Percentiles rank a stretch among this genome's conserved stretches.
Conservation (phyloP, 345 rosid species). For the Populus ilicifolia region DNA sequence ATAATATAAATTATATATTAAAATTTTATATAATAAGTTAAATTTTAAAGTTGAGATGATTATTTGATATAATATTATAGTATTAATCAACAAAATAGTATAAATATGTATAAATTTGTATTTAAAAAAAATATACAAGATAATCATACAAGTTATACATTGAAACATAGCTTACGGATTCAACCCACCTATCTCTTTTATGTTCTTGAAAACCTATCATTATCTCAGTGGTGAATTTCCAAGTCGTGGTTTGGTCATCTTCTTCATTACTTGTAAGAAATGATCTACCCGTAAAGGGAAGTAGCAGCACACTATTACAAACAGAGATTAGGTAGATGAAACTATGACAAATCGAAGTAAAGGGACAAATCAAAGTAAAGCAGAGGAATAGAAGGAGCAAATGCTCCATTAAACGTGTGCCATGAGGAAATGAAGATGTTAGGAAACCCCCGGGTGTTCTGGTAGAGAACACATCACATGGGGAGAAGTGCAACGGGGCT, state of each 20-base stretch:
- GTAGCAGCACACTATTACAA: not conserved
- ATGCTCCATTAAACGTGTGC: not conserved
- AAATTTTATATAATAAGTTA: too few relatives aligned
- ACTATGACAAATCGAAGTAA: not conserved
- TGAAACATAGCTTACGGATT: too few relatives aligned
- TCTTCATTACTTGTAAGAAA: not conserved
- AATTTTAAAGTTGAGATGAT: too few relatives aligned
- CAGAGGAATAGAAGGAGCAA: not conserved
- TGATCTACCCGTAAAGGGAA: not conserved
- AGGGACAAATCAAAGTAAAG: not conserved
- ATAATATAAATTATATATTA: too few relatives aligned
- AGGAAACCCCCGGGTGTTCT: not conserved
- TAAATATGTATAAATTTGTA: fast-evolving
- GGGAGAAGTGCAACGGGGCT: not conserved
- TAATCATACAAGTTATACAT: too few relatives aligned
- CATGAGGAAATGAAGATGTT: not conserved
- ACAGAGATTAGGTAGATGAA: not conserved
- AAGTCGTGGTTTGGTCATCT: too few relatives aligned
- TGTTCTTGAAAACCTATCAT: too few relatives aligned
- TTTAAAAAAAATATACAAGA: too few relatives aligned
- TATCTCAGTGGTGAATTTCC: too few relatives aligned
- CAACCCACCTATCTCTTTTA: too few relatives aligned
- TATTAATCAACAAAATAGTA: too few relatives aligned
- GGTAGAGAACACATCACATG: not conserved
- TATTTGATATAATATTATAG: too few relatives aligned